Percentiles rank a stretch among this genome's conserved stretches.
These are phyloP conservation scores for Suillus luteus DNA, from an alignment of 768 basidiomycete genomes.

Conservation along the genomic window DNA sequence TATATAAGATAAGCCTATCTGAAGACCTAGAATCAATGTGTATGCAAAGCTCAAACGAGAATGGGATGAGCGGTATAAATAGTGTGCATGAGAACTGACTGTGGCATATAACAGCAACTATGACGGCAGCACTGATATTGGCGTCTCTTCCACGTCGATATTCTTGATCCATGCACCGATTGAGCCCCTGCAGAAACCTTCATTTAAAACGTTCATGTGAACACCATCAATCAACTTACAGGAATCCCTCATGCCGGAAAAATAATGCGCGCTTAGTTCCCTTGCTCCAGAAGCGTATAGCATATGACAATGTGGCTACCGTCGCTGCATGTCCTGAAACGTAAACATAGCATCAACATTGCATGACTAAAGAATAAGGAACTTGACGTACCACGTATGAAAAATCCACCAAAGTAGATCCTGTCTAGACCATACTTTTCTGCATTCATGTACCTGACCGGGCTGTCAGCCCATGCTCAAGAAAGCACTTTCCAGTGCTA, in stretches of 20 bases:
- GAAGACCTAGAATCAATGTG: background rate
- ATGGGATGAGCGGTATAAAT: slow-evolving; percentile 7
- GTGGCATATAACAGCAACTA: background rate
- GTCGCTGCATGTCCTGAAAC: slow-evolving; percentile 89
- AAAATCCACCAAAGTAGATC: slow-evolving; percentile 99
- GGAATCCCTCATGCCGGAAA: slow-evolving; percentile 95
- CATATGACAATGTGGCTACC: slow-evolving; percentile 96
- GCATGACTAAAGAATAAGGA: background rate
- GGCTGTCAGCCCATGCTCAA: slow-evolving; percentile 19
- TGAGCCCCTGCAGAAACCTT: slow-evolving; percentile 60
- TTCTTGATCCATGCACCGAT: slow-evolving; percentile 99
- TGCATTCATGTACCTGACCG: slow-evolving; percentile 86
- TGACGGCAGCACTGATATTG: slow-evolving; percentile 12
- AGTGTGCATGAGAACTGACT: slow-evolving; percentile 6
- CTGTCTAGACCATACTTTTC: slow-evolving; percentile 96
- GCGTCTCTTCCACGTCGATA: slow-evolving; percentile 55
- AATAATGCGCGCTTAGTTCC: slow-evolving; percentile 96
- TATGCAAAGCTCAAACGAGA: background rate
- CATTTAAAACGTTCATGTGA: background rate
- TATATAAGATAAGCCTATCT: slow-evolving; percentile 5
- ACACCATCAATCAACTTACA: slow-evolving; percentile 57
- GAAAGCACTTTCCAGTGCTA: slow-evolving; percentile 10
- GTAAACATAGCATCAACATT: slow-evolving; percentile 16
- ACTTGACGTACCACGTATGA: slow-evolving; percentile 83
- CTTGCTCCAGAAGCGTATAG: slow-evolving; percentile 99